phyloP scores from a whole-genome alignment of 2,329 filamentous ascomycete species.

The Penicillium paneum region DNA sequence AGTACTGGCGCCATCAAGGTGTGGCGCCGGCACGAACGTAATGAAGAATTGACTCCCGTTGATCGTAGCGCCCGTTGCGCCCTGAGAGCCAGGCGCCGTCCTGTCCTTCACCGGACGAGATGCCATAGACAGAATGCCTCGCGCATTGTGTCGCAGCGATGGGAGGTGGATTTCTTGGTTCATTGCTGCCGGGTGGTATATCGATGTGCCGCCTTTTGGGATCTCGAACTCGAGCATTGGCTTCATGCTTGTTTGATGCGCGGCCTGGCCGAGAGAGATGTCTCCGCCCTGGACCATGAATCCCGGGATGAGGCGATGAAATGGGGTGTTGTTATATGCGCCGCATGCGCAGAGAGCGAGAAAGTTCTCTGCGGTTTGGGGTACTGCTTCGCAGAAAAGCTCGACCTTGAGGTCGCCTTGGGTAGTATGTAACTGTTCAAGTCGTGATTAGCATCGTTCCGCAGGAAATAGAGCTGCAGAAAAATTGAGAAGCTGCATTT shows the following conservation, averaged over 20 bases:
- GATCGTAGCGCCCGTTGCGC: slow-evolving; percentile 36
- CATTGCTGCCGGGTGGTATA: slow-evolving; percentile 51
- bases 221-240: slow-evolving; percentile 46
- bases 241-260: slow-evolving; percentile 42
- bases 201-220: slow-evolving; percentile 56
- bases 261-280: slow-evolving; percentile 45
- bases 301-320: slow-evolving; percentile 60
- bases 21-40: slow-evolving; percentile 58
- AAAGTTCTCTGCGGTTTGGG: slow-evolving; percentile 83
- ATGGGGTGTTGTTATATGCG: slow-evolving; percentile 60
- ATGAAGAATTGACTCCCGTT: slow-evolving; percentile 65
- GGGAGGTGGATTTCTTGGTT: slow-evolving; percentile 62
- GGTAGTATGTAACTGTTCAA: slow-evolving; percentile 69
- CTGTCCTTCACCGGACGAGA: slow-evolving; percentile 48
- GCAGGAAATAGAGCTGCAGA: neutral
- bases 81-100: slow-evolving; percentile 47
- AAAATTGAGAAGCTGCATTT: accelerated
- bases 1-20: slow-evolving; percentile 65
- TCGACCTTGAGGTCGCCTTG: slow-evolving; percentile 91
- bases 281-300: slow-evolving; percentile 65
- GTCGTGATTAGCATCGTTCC: neutral
- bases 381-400: slow-evolving; percentile 91
- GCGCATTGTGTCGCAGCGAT: slow-evolving; percentile 55
- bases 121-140: slow-evolving; percentile 59
- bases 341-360: slow-evolving; percentile 62